Percentiles rank a stretch among this genome's conserved stretches.
Evolutionary conservation across 2,329 filamentous ascomycete genomes (phyloP).

Genomic region (Alternaria angustiovoidea): DNA sequence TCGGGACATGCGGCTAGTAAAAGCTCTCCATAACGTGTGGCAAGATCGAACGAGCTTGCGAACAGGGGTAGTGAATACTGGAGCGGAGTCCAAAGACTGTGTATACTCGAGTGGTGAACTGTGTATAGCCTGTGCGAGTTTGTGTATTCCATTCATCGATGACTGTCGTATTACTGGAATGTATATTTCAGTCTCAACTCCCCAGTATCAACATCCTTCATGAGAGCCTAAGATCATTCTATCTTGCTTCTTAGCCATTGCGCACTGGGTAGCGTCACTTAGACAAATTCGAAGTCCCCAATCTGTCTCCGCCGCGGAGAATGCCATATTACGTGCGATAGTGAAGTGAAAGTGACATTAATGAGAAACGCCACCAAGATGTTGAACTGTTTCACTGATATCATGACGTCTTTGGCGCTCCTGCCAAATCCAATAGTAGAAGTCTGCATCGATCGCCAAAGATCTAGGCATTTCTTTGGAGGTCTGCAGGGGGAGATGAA

Average conservation of each 20-base stretch:
- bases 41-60: not conserved
- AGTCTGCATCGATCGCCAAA: not conserved
- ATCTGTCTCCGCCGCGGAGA: not conserved
- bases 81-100: not conserved
- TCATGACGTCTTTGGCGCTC: not conserved
- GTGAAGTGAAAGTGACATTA: not conserved
- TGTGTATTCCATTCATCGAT: not conserved
- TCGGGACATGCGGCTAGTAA: constrained; percentile 26
- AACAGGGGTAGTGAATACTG: not conserved
- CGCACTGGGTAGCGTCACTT: not conserved
- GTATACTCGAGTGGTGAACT: not conserved
- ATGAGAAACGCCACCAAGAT: not conserved
- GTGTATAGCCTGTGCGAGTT: not conserved
- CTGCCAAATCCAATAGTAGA: not conserved
- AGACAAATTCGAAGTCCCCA: not conserved
- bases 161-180: not conserved
- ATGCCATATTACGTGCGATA: not conserved
- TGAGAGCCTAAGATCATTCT: not conserved
- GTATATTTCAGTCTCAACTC: not conserved
- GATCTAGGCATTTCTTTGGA: not conserved
- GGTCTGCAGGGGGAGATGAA: not conserved
- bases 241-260: not conserved
- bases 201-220: not conserved
- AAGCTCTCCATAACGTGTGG: not conserved
- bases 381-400: not conserved